Evolutionary conservation across 495 filamentous ascomycete genomes (phyloP).

Genomic region (Arthonia radiata): DNA sequence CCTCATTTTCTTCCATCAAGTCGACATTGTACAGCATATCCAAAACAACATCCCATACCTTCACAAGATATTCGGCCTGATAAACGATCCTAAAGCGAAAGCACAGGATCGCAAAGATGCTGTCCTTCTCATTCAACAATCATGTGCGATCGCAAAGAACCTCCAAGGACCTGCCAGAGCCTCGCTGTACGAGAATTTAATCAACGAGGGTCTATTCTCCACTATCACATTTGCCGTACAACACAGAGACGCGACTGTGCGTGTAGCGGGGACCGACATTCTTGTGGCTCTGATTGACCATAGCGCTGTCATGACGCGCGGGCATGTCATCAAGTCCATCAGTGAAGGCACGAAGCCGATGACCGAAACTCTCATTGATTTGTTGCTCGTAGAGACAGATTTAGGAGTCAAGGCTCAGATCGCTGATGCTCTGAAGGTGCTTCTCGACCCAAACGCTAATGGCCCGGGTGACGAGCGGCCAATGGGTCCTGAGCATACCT

Average conservation of each 20-base stretch:
- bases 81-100: constrained; percentile 36
- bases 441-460: constrained; percentile 68
- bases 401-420: constrained; percentile 90
- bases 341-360: constrained; percentile 65
- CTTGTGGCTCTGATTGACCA: constrained; percentile 87
- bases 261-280: constrained; percentile 85
- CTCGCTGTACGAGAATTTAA: constrained; percentile 69
- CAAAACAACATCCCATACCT: constrained; percentile 56
- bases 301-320: constrained; percentile 78
- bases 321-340: constrained; percentile 76
- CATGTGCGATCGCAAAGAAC: constrained; percentile 82
- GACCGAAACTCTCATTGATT: constrained; percentile 81
- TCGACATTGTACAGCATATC: constrained; percentile 85
- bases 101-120: constrained; percentile 69
- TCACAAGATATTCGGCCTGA: constrained; percentile 75
- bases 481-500: too few species aligned
- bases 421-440: constrained; percentile 81
- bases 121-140: constrained; percentile 90
- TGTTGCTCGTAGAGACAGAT: constrained; percentile 75
- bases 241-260: constrained; percentile 57
- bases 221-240: constrained; percentile 83
- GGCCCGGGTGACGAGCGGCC: too few species aligned
- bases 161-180: constrained; percentile 59
- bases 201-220: constrained; percentile 59
- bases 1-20: constrained; percentile 95